A percentile compares a stretch with the other conserved stretches of the same genome.
phyloP scores from a whole-genome alignment of 2,329 filamentous ascomycete species.

The Stagonosporopsis cucurbitacearum region DNA sequence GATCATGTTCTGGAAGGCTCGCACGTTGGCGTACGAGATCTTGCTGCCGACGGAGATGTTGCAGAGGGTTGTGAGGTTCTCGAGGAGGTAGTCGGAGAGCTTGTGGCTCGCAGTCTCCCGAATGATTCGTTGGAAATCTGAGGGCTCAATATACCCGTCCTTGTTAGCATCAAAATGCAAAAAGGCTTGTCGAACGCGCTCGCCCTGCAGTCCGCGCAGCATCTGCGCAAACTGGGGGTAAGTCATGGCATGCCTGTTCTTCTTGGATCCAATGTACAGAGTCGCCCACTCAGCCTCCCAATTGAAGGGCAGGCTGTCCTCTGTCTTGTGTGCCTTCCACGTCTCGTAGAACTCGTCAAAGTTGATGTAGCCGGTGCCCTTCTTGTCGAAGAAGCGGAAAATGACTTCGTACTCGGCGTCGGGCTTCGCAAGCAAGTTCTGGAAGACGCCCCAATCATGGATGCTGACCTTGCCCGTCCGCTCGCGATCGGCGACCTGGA shows the following conservation, averaged over 20 bases:
- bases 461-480: slow-evolving; percentile 75
- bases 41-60: slow-evolving; percentile 91
- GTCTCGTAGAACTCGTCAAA: slow-evolving; percentile 86
- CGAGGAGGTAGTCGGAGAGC: slow-evolving; percentile 92
- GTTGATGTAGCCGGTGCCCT: slow-evolving; percentile 82
- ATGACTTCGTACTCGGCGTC: slow-evolving; percentile 99
- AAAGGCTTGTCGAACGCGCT: slow-evolving; percentile 95
- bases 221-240: slow-evolving; percentile 98
- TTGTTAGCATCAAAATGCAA: slow-evolving; percentile 87
- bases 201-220: slow-evolving; percentile 93
- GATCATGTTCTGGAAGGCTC: slow-evolving; percentile 97
- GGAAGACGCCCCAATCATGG: slow-evolving; percentile 89
- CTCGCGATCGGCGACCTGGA: slow-evolving; percentile 84
- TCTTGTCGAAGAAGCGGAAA: slow-evolving; percentile 92
- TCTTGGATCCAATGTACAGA: slow-evolving; percentile 88
- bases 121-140: slow-evolving; percentile 97
- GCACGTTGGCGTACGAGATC: slow-evolving; percentile 96
- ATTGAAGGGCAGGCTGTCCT: slow-evolving; percentile 86
- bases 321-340: slow-evolving; percentile 88
- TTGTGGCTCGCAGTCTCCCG: slow-evolving; percentile 92
- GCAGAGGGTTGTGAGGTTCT: slow-evolving; percentile 90
- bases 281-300: slow-evolving; percentile 98
- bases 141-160: slow-evolving; percentile 93
- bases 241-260: slow-evolving; percentile 87
- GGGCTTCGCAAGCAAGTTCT: slow-evolving; percentile 90